phyloP scores from a whole-genome alignment of 768 basidiomycete species.

The Termitomyces titanicus region DNA sequence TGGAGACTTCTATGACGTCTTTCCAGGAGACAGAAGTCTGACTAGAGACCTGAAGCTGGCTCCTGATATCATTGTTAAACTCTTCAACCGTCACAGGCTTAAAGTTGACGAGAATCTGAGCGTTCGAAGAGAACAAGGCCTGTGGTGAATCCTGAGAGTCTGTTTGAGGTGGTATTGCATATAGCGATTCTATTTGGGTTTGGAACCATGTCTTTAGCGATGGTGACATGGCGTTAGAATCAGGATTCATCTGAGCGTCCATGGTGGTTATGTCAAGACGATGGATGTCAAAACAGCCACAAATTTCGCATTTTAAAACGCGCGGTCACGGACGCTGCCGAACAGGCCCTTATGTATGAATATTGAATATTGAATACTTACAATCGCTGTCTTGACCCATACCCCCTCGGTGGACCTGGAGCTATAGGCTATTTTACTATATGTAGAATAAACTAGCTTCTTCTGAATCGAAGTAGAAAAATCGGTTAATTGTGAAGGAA shows the following conservation, averaged over 20 bases:
- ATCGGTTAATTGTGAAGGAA: too few relatives aligned
- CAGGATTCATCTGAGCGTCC: neutral
- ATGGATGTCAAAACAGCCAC: neutral
- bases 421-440: too few relatives aligned
- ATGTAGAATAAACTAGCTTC: too few relatives aligned
- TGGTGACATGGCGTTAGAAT: too few relatives aligned
- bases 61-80: constrained; percentile 23
- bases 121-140: constrained; percentile 26
- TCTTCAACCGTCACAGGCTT: constrained; percentile 17
- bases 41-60: constrained; percentile 15
- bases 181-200: constrained; percentile 23
- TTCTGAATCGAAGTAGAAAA: too few relatives aligned
- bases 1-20: constrained; percentile 27
- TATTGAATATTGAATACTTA: too few relatives aligned
- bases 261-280: neutral
- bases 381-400: too few relatives aligned
- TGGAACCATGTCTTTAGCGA: constrained; percentile 23
- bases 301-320: neutral
- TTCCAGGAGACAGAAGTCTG: constrained; percentile 31
- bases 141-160: neutral
- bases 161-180: constrained; percentile 9
- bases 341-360: too few relatives aligned
- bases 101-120: constrained; percentile 33
- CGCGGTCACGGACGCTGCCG: too few relatives aligned
- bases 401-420: too few relatives aligned